Conservation (phyloP, 225 moss, liverwort and hornwort genomes). For the Bryum argenteum region DNA sequence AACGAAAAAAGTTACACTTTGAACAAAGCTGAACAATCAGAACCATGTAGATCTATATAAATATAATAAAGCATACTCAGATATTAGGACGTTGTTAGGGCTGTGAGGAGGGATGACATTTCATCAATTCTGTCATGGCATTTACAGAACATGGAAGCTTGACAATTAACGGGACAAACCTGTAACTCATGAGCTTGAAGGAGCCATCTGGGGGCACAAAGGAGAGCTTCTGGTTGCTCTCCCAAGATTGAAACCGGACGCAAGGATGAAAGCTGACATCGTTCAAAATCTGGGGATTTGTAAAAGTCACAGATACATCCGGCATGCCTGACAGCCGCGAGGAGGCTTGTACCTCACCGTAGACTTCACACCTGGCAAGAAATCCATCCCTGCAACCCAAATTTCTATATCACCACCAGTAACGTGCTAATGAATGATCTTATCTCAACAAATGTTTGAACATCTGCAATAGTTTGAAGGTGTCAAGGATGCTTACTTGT, state of each 20-base stretch:
- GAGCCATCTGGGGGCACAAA: conserved; percentile 96
- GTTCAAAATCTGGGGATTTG: conserved; percentile 78
- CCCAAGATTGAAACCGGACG: conserved; percentile 74
- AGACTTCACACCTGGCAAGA: conserved; percentile 93
- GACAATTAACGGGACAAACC: conserved; percentile 41
- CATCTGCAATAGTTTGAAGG: conserved; percentile 8
- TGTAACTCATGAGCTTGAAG: conserved; percentile 98
- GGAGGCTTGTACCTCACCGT: conserved; percentile 79
- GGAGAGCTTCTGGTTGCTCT: conserved; percentile 70
- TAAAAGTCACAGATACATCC: conserved; percentile 73
- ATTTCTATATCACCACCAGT: not conserved
- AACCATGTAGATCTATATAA: not conserved
- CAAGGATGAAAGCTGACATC: conserved; percentile 97
- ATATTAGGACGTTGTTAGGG: not conserved
- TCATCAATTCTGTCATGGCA: too few species aligned
- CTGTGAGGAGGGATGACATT: not conserved
- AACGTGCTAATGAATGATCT: not conserved
- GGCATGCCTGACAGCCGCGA: conserved; percentile 97
- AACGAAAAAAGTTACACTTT: not conserved
- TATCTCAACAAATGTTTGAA: not conserved
- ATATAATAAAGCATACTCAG: not conserved
- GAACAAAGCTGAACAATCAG: not conserved
- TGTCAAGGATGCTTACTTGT: conserved; percentile 55
- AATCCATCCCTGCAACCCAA: conserved; percentile 81
- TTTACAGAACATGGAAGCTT: too few species aligned